Percentiles rank a stretch among this genome's conserved stretches.
These are phyloP conservation scores for Clohesyomyces aquaticus DNA, from an alignment of 495 filamentous ascomycete genomes.

Conservation along the genomic window DNA sequence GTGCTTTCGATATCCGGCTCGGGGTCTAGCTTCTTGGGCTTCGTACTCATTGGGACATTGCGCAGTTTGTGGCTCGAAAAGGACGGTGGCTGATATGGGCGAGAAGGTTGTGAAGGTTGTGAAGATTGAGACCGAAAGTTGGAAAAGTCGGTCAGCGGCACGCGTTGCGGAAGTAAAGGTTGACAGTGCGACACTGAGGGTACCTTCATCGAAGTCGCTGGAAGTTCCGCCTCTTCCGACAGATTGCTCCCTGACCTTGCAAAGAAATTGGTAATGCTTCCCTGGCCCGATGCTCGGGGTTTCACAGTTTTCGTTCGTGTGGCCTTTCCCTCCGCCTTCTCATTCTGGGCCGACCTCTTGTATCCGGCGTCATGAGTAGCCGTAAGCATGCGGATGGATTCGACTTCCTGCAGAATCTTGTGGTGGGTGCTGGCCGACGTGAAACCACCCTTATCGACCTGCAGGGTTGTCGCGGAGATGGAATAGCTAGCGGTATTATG, in stretches of 20 bases:
- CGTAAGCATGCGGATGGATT: conserved; percentile 11
- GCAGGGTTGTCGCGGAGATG: conserved; percentile 35
- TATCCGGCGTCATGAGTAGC: neutral
- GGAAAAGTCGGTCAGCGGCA: conserved; percentile 34
- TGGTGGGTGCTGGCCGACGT: conserved; percentile 39
- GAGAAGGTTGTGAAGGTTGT: neutral
- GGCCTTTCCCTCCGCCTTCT: conserved; percentile 33
- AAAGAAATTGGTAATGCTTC: conserved; percentile 55
- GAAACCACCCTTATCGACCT: conserved; percentile 37
- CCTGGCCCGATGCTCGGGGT: conserved; percentile 49
- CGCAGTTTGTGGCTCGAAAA: conserved; percentile 41
- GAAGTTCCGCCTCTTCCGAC: conserved; percentile 6
- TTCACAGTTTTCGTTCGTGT: conserved; percentile 30
- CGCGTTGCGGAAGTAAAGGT: neutral
- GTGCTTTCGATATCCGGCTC: conserved; percentile 24
- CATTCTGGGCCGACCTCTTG: conserved; percentile 26
- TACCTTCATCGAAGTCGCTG: neutral
- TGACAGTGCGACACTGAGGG: conserved; percentile 2
- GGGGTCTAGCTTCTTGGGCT: conserved; percentile 20
- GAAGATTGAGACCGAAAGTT: conserved; percentile 27
- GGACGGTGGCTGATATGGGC: conserved; percentile 19
- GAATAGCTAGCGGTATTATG: conserved; percentile 36
- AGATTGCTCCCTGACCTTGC: conserved; percentile 28
- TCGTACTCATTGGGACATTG: conserved; percentile 32
- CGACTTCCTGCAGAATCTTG: conserved; percentile 37